These are phyloP conservation scores for Eustoma russellianum DNA, from an alignment of 257 asterid genomes.

Conservation along the genomic window DNA sequence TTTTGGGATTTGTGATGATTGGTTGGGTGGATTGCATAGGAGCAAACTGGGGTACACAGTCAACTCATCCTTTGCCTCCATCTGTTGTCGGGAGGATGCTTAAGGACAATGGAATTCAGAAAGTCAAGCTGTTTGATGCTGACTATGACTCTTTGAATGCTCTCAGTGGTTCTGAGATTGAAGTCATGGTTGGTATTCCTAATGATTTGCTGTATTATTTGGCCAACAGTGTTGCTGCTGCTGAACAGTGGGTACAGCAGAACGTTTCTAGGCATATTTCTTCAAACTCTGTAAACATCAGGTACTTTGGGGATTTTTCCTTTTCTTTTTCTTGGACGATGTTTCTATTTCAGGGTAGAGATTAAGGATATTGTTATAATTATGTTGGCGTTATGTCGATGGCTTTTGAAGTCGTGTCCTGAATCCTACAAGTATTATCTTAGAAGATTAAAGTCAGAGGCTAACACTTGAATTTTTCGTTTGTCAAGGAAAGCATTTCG, in stretches of 20 bases:
- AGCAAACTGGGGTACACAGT: slow-evolving; percentile 89
- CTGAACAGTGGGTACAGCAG: slow-evolving; percentile 78
- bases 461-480: too few relatives aligned
- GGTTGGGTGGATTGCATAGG: slow-evolving; percentile 50
- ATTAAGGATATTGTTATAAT: too few relatives aligned
- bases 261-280: slow-evolving; percentile 70
- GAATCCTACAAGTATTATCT: too few relatives aligned
- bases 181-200: slow-evolving; percentile 96
- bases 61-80: slow-evolving; percentile 71
- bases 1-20: slow-evolving; percentile 24
- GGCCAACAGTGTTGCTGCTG: slow-evolving; percentile 59
- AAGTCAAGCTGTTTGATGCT: slow-evolving; percentile 87
- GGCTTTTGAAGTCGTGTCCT: too few relatives aligned
- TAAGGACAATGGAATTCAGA: slow-evolving; percentile 69
- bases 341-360: too few relatives aligned
- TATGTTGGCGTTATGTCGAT: too few relatives aligned
- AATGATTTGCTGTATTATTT: slow-evolving; percentile 61
- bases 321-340: neutral
- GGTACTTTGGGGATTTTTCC: slow-evolving; percentile 23
- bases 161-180: slow-evolving; percentile 74
- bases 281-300: slow-evolving; percentile 67
- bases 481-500: too few relatives aligned
- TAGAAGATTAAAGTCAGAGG: too few relatives aligned
- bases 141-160: slow-evolving; percentile 45
- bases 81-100: slow-evolving; percentile 54